Evolutionary conservation across 495 filamentous ascomycete species (phyloP).

Genomic region (Tuber indicum): DNA sequence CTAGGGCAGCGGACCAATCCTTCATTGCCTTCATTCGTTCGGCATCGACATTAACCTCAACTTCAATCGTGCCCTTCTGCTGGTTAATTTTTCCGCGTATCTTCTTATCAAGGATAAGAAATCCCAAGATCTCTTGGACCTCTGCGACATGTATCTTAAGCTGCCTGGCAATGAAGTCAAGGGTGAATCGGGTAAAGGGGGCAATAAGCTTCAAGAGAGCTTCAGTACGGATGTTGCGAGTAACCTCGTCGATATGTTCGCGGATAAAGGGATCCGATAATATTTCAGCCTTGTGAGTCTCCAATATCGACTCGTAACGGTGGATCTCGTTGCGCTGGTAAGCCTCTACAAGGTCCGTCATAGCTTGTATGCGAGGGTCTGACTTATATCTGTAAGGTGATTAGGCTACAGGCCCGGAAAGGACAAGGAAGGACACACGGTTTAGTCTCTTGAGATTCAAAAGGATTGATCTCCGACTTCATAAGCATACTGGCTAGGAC

Average conservation of each 20-base stretch:
- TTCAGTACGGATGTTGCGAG: constrained; percentile 95
- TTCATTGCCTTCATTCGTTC: constrained; percentile 67
- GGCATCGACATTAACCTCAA: constrained; percentile 65
- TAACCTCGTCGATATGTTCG: constrained; percentile 98
- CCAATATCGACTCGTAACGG: constrained; percentile 76
- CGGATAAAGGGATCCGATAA: constrained; percentile 92
- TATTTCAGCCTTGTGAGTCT: constrained; percentile 74
- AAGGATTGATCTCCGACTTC: constrained; percentile 99
- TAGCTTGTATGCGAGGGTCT: constrained; percentile 87
- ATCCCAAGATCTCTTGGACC: constrained; percentile 87
- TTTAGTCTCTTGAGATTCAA: constrained; percentile 99
- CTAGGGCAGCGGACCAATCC: constrained; percentile 64
- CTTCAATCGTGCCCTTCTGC: constrained; percentile 70
- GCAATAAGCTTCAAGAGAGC: constrained; percentile 88
- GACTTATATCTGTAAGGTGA: constrained; percentile 61
- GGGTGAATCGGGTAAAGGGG: constrained; percentile 85
- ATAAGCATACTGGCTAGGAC: constrained; percentile 96
- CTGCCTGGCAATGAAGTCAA: constrained; percentile 75
- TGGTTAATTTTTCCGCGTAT: constrained; percentile 86
- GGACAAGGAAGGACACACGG: constrained; percentile 44
- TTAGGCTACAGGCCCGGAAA: constrained; percentile 6
- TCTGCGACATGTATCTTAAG: constrained; percentile 77
- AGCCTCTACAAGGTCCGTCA: constrained; percentile 94
- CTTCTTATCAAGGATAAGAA: constrained; percentile 82
- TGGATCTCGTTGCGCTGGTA: constrained; percentile 95